Conservation (phyloP, 306 rosid genomes). For the Cercis canadensis region DNA sequence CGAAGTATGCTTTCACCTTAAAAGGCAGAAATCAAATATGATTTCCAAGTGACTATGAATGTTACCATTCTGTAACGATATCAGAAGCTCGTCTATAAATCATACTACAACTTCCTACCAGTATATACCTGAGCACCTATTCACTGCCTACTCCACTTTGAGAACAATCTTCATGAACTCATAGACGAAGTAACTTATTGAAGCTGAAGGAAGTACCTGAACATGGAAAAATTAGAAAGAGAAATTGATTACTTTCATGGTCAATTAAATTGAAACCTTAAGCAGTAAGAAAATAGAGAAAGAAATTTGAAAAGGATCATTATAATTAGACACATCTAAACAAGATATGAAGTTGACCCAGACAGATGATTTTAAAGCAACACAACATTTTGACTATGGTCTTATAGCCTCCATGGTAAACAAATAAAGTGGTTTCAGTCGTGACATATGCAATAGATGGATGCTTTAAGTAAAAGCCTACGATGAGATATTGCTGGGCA, state of each 20-base stretch:
- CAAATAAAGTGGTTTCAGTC: slow-evolving; percentile 10
- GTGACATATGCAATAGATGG: slow-evolving; percentile 1
- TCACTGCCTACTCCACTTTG: slow-evolving; percentile 74
- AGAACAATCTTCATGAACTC: slow-evolving; percentile 97
- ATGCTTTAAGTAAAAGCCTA: slow-evolving; percentile 5
- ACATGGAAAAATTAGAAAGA: slow-evolving; percentile 25
- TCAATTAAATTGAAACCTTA: slow-evolving; percentile 18
- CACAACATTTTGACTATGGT: slow-evolving; percentile 9
- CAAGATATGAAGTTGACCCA: slow-evolving; percentile 1
- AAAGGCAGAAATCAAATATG: slow-evolving; percentile 35
- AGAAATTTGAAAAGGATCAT: not conserved
- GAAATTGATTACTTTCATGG: not conserved
- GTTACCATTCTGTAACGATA: slow-evolving; percentile 31
- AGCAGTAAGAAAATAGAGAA: slow-evolving; percentile 10
- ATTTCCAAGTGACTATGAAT: slow-evolving; percentile 37
- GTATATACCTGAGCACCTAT: slow-evolving; percentile 34
- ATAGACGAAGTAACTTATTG: slow-evolving; percentile 90
- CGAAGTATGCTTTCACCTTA: slow-evolving; percentile 34
- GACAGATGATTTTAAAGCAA: slow-evolving; percentile 8
- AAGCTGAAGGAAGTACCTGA: slow-evolving; percentile 98
- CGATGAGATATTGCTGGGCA: not conserved
- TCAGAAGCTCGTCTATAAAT: slow-evolving; percentile 11
- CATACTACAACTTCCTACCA: slow-evolving; percentile 33
- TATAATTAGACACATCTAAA: slow-evolving; percentile 11
- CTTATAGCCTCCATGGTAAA: slow-evolving; percentile 13